These are phyloP conservation scores for Wallacemonas sp. DNA, from an alignment of 208 protist species.

Conservation along the genomic window DNA sequence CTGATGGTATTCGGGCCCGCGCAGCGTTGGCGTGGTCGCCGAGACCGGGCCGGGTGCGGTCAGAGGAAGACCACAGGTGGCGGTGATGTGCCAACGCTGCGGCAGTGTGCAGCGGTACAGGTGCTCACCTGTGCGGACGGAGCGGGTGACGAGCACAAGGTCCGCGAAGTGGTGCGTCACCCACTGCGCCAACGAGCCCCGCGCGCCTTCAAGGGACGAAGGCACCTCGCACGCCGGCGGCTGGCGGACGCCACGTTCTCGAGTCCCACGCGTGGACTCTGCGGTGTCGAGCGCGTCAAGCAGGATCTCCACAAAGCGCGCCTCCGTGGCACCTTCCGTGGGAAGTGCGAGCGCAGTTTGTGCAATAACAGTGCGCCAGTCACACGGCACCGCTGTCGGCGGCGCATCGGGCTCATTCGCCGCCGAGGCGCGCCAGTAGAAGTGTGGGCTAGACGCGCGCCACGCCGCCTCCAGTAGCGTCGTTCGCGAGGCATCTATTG, in stretches of 20 bases:
- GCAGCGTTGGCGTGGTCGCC: background rate
- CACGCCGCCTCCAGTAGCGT: background rate
- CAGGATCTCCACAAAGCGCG: constrained; percentile 28
- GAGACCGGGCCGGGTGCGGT: background rate
- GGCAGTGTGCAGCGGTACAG: constrained; percentile 29
- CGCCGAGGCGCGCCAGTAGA: background rate
- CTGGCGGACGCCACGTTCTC: constrained; percentile 8
- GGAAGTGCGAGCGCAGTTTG: constrained; percentile 37
- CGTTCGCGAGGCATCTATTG: background rate
- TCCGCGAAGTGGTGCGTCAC: constrained; percentile 35
- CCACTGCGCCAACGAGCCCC: constrained; percentile 30
- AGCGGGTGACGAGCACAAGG: constrained; percentile 52
- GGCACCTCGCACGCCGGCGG: background rate
- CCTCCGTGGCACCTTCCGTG: constrained; percentile 63
- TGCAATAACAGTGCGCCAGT: constrained; percentile 45
- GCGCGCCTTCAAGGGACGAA: constrained; percentile 11
- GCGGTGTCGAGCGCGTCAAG: background rate
- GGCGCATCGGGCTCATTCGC: background rate
- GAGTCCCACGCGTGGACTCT: constrained; percentile 12
- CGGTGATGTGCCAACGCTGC: background rate
- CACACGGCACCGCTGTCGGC: constrained; percentile 20
- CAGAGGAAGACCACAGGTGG: background rate
- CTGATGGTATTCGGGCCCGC: background rate
- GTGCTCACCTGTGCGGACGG: constrained; percentile 38
- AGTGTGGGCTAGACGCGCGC: background rate